Evolutionary conservation across 2,329 filamentous ascomycete species (phyloP), one percentile per base, ranked within the genome.

Genomic region (Huntiella savannae): DNA sequence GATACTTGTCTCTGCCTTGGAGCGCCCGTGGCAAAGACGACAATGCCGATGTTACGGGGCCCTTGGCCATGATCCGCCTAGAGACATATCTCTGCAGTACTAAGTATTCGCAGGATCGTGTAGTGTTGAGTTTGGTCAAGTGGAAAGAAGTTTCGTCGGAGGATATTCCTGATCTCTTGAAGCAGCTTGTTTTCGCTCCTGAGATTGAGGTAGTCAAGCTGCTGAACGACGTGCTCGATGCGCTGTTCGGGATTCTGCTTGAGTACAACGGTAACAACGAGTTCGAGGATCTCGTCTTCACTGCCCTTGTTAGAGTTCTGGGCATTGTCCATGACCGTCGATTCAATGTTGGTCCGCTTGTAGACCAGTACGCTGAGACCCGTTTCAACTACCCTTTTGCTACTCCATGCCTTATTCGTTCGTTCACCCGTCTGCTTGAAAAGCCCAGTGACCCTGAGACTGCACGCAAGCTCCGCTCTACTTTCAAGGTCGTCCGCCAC

Each of bases 181-280:
- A 82, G 57, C 79, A 87, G 53, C 74, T 96, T 42, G 78, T 87
- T 15, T 96, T 96, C 53, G 87, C 98, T 1, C 83, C 91, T 0
- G 91, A 98, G 59, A 94, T 96, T 47, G 92, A 98, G 62, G 83
- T 98, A 33, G 91, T 98, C 51, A 98, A 96, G 64, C 71, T 96
- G 37, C 66, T 96, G 5, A 81, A 75, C 52, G 82, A 93, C 55
- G 86, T 96, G 1, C 79, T 98, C 45, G 84, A 94, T 59, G 77
- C 85, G 0, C 72, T 98, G 1, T 98, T 98, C 57, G 81, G 84
- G 4, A 86, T 95, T 22, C 67, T 96, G 22, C 83, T 92, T 28
- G 86, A 95, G 54, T 79, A 93, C 56, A 77, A 84, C n/a, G 85
- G 84, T 7, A 85, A 85, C 53, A 84, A 92, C 52, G 84, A 93